Evolutionary conservation across 2,329 filamentous ascomycete genomes (phyloP).

Genomic region (Berkeleyomyces rouxiae): DNA sequence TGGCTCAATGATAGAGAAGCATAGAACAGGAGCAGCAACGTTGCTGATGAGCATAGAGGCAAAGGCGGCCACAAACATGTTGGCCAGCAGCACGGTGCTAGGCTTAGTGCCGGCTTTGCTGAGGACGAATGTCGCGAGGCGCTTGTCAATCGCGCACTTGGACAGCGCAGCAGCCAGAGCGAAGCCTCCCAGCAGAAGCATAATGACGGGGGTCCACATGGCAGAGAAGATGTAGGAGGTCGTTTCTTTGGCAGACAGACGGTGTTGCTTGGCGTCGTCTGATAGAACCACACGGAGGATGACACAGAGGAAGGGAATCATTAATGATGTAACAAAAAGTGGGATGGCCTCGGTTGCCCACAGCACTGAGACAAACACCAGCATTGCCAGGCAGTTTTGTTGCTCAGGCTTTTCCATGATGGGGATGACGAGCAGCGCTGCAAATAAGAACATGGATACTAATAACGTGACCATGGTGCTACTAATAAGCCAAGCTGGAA

Average conservation of each 20-base stretch:
- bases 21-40: conserved; percentile 88
- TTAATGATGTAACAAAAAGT: conserved; percentile 84
- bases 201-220: conserved; percentile 99
- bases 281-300: conserved; percentile 68
- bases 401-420: conserved; percentile 80
- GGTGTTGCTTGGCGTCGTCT: conserved; percentile 47
- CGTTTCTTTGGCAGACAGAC: conserved; percentile 65
- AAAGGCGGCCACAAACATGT: conserved; percentile 97
- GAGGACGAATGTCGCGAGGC: conserved; percentile 87
- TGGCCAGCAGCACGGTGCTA: conserved; percentile 77
- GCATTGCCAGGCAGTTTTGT: conserved; percentile 86
- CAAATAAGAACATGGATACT: conserved; percentile 54
- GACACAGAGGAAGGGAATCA: conserved; percentile 87
- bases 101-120: conserved; percentile 92
- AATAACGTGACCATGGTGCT: conserved; percentile 65
- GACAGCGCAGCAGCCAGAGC: conserved; percentile 88
- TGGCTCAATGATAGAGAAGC: conserved; percentile 95
- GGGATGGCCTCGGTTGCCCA: conserved; percentile 99
- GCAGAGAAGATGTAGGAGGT: conserved; percentile 75
- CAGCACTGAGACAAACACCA: conserved; percentile 81
- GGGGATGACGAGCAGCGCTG: conserved; percentile 54
- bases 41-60: conserved; percentile 99
- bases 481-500: conserved; percentile 71
- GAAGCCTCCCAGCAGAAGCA: conserved; percentile 91
- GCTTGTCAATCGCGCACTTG: conserved; percentile 95